Evolutionary conservation across 2,329 filamentous ascomycete species (phyloP), one percentile per base, ranked within the genome.

Genomic region (Epichloe elymi): DNA sequence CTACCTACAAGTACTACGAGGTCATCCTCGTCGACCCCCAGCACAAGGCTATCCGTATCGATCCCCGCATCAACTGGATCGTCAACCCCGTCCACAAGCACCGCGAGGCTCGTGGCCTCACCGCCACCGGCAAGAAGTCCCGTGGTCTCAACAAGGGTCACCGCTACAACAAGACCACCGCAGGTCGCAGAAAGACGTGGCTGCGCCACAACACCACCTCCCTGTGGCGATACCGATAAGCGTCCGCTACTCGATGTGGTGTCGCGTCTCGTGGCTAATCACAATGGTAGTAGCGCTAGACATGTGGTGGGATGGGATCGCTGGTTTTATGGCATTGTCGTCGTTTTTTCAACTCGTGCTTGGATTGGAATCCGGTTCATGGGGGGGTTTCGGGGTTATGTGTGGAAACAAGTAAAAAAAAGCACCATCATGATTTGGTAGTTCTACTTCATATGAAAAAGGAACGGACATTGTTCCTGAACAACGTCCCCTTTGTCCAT

Each of bases 1-100:
- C 90, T 56, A 98, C 93, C 76, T 98, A 97, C 88, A 98, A 98
- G 83, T 98, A 98, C 87, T 98, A 83, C 81, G 93, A 98, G 79
- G 85, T 97, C 75, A 97, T 98, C 80, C 88, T 96, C 70, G 91
- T 98, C 71, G 93, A 98, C 80, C 93, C 93, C 72, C 87, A 94
- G 80, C 93, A 98, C 88, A 97, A 97, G 84, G 93, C 93, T 70
- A 98, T 98, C 82, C 93, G 93, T 75, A 88, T 86, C 70, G 93
- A 98, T 74, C 79, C 93, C 68, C 90, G 93, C 76, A 97, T 98
- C 87, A 98, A 95, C 88, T 98, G 93, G 93, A 98, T 98, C 82
- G 88, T 91, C 78, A 94, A 94, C 79, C 86, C 93, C 65, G 94
- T 98, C 68, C 93, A 98, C 88, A 98, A 98, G 90, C 93, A 97